Conservation (phyloP, 2,329 filamentous ascomycete species). For the Gaeumannomyces tritici region DNA sequence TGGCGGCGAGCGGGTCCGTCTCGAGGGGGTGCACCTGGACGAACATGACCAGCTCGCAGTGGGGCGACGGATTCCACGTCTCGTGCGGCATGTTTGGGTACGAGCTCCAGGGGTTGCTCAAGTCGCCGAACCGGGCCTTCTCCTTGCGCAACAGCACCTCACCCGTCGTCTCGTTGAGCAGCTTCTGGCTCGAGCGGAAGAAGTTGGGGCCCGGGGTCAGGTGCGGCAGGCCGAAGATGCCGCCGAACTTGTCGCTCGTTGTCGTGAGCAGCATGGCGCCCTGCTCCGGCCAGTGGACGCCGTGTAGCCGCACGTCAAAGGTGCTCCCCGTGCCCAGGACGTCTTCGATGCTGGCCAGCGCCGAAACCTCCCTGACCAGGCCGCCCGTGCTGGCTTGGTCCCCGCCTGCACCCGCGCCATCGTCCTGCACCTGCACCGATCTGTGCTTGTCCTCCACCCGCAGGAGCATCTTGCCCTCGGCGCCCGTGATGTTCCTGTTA, state of each 20-base stretch:
- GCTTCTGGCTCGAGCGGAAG: conserved; percentile 46
- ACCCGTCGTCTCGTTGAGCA: conserved; percentile 66
- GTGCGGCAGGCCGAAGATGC: conserved; percentile 82
- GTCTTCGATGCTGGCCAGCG: conserved; percentile 64
- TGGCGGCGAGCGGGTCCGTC: conserved; percentile 21
- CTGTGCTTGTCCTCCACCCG: conserved; percentile 48
- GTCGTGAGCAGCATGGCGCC: conserved; percentile 77
- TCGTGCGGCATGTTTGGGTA: conserved; percentile 53
- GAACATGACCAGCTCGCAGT: conserved; percentile 86
- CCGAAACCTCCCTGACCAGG: conserved; percentile 59
- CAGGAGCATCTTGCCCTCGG: conserved; percentile 58
- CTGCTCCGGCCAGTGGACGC: conserved; percentile 75
- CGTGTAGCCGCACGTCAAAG: conserved; percentile 73
- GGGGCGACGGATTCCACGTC: conserved; percentile 51
- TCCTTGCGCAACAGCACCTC: conserved; percentile 58
- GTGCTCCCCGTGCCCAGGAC: conserved; percentile 58
- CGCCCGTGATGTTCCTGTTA: conserved; percentile 72
- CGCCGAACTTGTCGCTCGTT: conserved; percentile 89
- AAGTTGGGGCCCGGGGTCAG: conserved; percentile 53
- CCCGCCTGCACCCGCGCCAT: conserved; percentile 7
- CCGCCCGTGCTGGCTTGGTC: conserved; percentile 28
- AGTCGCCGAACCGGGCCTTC: conserved; percentile 41
- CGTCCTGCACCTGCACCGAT: conserved; percentile 24
- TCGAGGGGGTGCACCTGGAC: conserved; percentile 61
- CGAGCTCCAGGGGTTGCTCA: conserved; percentile 65